A percentile compares a stretch with the other conserved stretches of the same genome.
Evolutionary conservation across 73 alveolate species (phyloP).

Genomic region (Loxodes magnus): DNA sequence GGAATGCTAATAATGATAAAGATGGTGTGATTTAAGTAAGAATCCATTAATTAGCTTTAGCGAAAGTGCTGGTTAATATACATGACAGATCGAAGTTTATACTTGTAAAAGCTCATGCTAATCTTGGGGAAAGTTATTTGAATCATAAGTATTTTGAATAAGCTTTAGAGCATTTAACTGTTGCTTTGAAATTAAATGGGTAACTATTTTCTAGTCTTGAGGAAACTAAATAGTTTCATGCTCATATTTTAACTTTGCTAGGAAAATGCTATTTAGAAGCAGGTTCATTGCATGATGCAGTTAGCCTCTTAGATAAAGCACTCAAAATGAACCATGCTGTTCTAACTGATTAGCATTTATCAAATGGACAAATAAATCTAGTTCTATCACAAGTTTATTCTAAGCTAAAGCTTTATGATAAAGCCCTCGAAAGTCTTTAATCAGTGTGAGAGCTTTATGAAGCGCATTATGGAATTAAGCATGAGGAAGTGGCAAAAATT

Average conservation of each 20-base stretch:
- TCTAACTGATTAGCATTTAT: conserved; percentile 35
- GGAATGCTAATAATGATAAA: conserved; percentile 16
- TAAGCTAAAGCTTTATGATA: conserved; percentile 60
- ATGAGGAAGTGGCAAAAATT: conserved; percentile 38
- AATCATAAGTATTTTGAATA: conserved; percentile 68
- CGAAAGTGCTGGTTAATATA: conserved; percentile 63
- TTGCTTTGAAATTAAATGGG: conserved; percentile 73
- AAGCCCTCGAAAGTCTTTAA: conserved; percentile 37
- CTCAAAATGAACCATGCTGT: conserved; percentile 58
- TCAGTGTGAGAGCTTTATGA: conserved; percentile 51
- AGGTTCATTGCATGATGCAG: conserved; percentile 62
- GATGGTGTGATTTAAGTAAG: conserved; percentile 55
- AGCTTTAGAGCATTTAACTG: conserved; percentile 76
- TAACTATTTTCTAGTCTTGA: conserved; percentile 47
- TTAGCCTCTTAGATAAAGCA: conserved; percentile 63
- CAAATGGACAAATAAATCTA: conserved; percentile 18
- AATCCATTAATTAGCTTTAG: conserved; percentile 58
- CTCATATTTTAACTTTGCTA: conserved; percentile 62
- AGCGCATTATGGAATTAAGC: conserved; percentile 37
- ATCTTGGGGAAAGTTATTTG: conserved; percentile 73
- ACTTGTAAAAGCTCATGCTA: conserved; percentile 67
- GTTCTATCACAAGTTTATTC: conserved; percentile 27
- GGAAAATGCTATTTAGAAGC: conserved; percentile 83
- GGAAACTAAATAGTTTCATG: conserved; percentile 66
- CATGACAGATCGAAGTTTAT: conserved; percentile 55